Base-by-base conservation (phyloP, 306 rosid species). In the Luffa acutangula region DNA sequence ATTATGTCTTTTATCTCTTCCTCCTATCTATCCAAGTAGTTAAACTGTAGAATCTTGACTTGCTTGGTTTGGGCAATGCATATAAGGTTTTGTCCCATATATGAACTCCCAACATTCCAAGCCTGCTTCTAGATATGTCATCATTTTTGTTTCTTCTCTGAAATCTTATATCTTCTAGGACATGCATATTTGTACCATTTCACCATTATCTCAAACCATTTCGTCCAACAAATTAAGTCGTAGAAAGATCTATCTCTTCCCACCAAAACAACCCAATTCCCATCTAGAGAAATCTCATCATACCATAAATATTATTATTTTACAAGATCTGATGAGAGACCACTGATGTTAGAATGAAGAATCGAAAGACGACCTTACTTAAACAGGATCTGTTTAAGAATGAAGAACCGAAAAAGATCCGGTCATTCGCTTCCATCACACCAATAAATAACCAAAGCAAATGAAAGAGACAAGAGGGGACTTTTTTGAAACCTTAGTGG, bases 21-120 rank as follows among this genome's bases (percentile, higher is more conserved):
- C 54, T 70, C 56, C 56, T 20, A 43, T 70, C 36, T 70, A 70
- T 70, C 76, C 3, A 45, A 43, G 39, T 70, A 46, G 77, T 48
- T 72, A 72, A 72, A 42, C 12, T 72, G 77, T 25, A 72, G 77
- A 25, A 72, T 48, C 15, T 48, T n/a, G 59, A 56, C 76, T 70
- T 42, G 74, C 76, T 70, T 70, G 58, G 42, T 48, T 3, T 48
- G 58, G 58, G 77, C 41, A 11, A 21, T 72, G 77, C 58, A 46
- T 71, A 71, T 6, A 12, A 71, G 37, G 58, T 72, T 72, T 72
- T 72, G 11, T 72, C 77, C 21, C 36, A 25, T 48, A 46, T 12
- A 46, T 12, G 20, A 46, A 72, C 77, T 72, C 39, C 41, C 6
- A 45, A 31, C 53, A 25, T 48, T 48, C 58, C 36, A 7, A 31